These are phyloP conservation scores for Cytospora schulzeri DNA, from an alignment of 2,329 filamentous ascomycete species.

Conservation along the genomic window DNA sequence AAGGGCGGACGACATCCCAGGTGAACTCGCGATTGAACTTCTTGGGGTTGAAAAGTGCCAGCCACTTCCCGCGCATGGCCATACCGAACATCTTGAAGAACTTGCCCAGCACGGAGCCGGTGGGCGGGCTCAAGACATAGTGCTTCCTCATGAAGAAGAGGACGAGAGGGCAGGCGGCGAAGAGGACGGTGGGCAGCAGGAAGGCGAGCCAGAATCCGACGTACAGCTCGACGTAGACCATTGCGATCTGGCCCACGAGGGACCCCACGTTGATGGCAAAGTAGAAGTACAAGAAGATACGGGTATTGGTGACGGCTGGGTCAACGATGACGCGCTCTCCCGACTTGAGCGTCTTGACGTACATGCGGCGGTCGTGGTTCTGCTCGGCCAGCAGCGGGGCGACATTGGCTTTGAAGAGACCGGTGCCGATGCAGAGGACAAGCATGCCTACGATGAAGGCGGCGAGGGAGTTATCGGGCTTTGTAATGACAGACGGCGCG, in stretches of 20 bases:
- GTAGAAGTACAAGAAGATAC: slow-evolving; percentile 68
- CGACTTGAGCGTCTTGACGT: slow-evolving; percentile 53
- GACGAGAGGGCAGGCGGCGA: slow-evolving; percentile 64
- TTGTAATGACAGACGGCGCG: slow-evolving; percentile 62
- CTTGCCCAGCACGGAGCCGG: slow-evolving; percentile 69
- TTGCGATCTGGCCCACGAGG: slow-evolving; percentile 62
- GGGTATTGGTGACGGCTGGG: slow-evolving; percentile 66
- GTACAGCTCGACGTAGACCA: slow-evolving; percentile 74
- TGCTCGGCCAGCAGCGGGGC: slow-evolving; percentile 73
- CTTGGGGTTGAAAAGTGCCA: slow-evolving; percentile 17
- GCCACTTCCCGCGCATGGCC: slow-evolving; percentile 44
- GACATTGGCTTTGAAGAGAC: slow-evolving; percentile 82
- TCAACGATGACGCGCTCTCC: slow-evolving; percentile 73
- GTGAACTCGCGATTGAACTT: slow-evolving; percentile 55
- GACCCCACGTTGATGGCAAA: slow-evolving; percentile 73
- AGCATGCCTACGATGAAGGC: slow-evolving; percentile 69
- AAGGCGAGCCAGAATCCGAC: slow-evolving; percentile 75
- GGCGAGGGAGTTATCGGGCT: slow-evolving; percentile 59
- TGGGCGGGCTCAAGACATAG: slow-evolving; percentile 61
- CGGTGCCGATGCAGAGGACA: slow-evolving; percentile 64
- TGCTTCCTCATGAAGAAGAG: slow-evolving; percentile 59
- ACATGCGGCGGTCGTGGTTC: slow-evolving; percentile 60
- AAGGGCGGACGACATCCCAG: slow-evolving; percentile 72
- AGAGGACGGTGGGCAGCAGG: slow-evolving; percentile 67
- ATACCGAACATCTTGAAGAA: slow-evolving; percentile 61